Percentiles rank a stretch among this genome's conserved stretches.
Conservation (phyloP, 805 yeast genomes). For the Hanseniaspora valbyensis region DNA sequence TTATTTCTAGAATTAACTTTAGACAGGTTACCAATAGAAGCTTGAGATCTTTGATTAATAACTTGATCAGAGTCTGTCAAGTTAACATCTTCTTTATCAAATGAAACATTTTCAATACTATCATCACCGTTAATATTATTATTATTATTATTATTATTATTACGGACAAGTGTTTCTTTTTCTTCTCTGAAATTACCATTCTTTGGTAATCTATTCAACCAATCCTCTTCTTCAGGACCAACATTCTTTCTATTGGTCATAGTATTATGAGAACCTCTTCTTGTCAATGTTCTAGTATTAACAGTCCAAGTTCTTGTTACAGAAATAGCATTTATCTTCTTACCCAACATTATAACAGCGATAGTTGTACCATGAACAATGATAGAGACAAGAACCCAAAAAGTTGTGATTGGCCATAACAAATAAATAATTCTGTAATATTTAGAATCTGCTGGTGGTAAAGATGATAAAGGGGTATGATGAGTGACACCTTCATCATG, state of each 20-base stretch:
- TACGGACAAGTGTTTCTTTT: too few relatives aligned
- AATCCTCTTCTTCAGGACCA: constrained; percentile 43
- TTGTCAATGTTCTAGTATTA: constrained; percentile 33
- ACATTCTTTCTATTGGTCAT: constrained; percentile 29
- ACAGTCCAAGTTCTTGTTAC: constrained; percentile 84
- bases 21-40: neutral
- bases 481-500: constrained; percentile 82
- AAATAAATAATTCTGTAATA: constrained; percentile 54
- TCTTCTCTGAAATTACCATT: constrained; percentile 37
- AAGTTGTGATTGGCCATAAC: constrained; percentile 77
- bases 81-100: neutral
- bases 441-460: constrained; percentile 72
- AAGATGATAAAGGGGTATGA: constrained; percentile 61
- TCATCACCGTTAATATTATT: constrained; percentile 2
- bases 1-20: neutral
- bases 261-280: neutral
- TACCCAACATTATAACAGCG: constrained; percentile 54
- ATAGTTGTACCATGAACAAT: constrained; percentile 87
- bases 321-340: constrained; percentile 81
- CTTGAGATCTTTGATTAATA: neutral
- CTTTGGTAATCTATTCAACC: constrained; percentile 80
- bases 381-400: constrained; percentile 69
- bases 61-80: neutral
- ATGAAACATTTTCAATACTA: neutral
- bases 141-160: neutral